Conservation (phyloP, 2,329 filamentous ascomycete genomes). For the Aspergillus terreus region DNA sequence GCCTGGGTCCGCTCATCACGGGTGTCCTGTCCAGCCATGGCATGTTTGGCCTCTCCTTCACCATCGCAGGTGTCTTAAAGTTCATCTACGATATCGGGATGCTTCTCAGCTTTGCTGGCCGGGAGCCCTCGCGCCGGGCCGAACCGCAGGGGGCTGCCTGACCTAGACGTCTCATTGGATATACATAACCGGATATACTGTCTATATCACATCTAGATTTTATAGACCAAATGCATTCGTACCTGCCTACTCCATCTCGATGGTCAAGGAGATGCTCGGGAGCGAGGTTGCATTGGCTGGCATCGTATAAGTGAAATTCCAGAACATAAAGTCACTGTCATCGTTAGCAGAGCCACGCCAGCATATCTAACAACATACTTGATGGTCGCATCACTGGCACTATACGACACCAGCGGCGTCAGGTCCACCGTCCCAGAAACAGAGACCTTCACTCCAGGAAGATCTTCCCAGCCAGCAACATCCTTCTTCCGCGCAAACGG, state of each 20-base stretch:
- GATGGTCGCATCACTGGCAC: conserved; percentile 3
- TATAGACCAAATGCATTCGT: background rate
- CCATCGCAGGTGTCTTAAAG: conserved; percentile 61
- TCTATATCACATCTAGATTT: background rate
- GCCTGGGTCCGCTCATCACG: conserved; percentile 60
- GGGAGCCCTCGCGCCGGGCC: conserved; percentile 13
- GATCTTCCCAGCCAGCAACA: conserved; percentile 1
- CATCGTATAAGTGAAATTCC: conserved; percentile 3
- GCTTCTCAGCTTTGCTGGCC: conserved; percentile 47
- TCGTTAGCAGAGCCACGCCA: too few species aligned
- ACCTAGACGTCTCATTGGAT: too few species aligned
- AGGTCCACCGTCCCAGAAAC: background rate
- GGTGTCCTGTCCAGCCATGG: conserved; percentile 57
- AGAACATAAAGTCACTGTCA: conserved; percentile 3
- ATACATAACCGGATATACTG: background rate
- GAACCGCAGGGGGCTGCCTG: background rate
- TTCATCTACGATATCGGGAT: conserved; percentile 58
- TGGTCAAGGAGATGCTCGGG: background rate
- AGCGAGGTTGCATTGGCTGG: background rate
- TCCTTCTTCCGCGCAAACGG: conserved; percentile 2
- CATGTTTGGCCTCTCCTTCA: conserved; percentile 61
- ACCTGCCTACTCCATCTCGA: background rate
- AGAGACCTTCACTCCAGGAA: background rate
- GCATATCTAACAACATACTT: background rate
- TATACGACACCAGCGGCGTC: conserved; percentile 1